Evolutionary conservation across 495 filamentous ascomycete genomes (phyloP), one percentile per base, ranked within the genome.

Genomic region (Filosporella fistucella): DNA sequence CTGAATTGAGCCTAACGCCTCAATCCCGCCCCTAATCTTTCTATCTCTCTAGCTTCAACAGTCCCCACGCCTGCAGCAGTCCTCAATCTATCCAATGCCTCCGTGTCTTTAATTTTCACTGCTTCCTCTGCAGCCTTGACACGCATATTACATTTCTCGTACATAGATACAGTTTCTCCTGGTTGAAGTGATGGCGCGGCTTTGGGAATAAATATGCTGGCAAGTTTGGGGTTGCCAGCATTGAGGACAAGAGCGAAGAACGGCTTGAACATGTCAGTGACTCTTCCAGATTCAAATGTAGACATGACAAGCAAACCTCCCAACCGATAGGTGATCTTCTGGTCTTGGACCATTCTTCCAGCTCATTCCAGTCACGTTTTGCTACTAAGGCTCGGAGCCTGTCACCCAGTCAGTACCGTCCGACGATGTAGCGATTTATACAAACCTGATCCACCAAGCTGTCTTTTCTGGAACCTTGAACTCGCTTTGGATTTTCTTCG

Each of bases 91-190:
- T 59, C 59, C 28, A 59, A 69, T 2, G 80, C 68, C 54, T 82
- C 81, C 42, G 81, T 62, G 63, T 97, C 88, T 66, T 86, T 95
- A 43, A 73, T 72, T 71, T 80, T 86, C 32, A 89, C 76, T 28
- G 93, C 90, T 68, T 97, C 93, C 66, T 96, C 90, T 13, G 84
- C 94, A 10, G 94, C 93, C 69, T 90, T 89, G 18, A 85, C 79
- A 22, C 90, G 74, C 80, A 94, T 80, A 20, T 90, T 91, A 63
- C 94, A 97, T 67, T 95, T 95, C 54, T 94, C 79, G 78, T 88
- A 97, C 93, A 96, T 96, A 58, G 88, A 82, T 42, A 96, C 81
- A 25, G 84, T 71, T 47, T 89, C 85, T 2, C 70, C 71, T 5
- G 52, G 45, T 30, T 55, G 51, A 13, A 56, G 28, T 11, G 40